A percentile compares a stretch with the other conserved stretches of the same genome.
These are phyloP conservation scores for Pseudogymnoascus sp. DNA, from an alignment of 2,329 filamentous ascomycete genomes.

Conservation along the genomic window DNA sequence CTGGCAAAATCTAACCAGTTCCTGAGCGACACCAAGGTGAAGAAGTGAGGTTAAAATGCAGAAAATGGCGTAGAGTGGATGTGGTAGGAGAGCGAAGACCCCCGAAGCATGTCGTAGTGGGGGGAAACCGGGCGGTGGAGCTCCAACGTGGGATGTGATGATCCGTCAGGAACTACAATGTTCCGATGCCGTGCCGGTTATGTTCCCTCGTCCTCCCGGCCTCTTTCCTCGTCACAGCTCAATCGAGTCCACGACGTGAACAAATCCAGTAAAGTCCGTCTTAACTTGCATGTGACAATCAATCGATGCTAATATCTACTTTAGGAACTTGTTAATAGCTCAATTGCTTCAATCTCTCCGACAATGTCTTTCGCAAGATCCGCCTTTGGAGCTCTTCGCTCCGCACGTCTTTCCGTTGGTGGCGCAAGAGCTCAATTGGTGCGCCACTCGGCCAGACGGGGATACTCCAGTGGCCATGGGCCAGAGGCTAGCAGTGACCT, in stretches of 20 bases:
- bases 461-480: conserved; percentile 37
- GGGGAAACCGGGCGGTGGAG: neutral
- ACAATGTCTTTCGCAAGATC: conserved; percentile 31
- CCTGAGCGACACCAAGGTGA: neutral
- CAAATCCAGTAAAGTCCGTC: conserved; percentile 4
- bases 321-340: conserved; percentile 16
- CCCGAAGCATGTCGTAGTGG: conserved; percentile 2
- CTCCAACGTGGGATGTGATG: conserved; percentile 3
- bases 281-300: neutral
- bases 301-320: neutral
- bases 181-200: conserved; percentile 6
- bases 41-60: neutral
- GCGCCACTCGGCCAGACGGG: conserved; percentile 36
- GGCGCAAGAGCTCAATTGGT: conserved; percentile 30
- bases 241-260: conserved; percentile 1
- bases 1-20: neutral
- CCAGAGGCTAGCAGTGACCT: conserved; percentile 38
- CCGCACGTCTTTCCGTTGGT: conserved; percentile 17
- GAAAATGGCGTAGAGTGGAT: neutral
- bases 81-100: neutral
- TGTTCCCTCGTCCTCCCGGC: conserved; percentile 4
- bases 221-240: conserved; percentile 7
- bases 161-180: neutral
- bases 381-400: conserved; percentile 25
- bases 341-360: conserved; percentile 13